A percentile compares a stretch with the other conserved stretches of the same genome.
phyloP scores from a whole-genome alignment of 768 basidiomycete species.

The Podaxis carcinomalis region DNA sequence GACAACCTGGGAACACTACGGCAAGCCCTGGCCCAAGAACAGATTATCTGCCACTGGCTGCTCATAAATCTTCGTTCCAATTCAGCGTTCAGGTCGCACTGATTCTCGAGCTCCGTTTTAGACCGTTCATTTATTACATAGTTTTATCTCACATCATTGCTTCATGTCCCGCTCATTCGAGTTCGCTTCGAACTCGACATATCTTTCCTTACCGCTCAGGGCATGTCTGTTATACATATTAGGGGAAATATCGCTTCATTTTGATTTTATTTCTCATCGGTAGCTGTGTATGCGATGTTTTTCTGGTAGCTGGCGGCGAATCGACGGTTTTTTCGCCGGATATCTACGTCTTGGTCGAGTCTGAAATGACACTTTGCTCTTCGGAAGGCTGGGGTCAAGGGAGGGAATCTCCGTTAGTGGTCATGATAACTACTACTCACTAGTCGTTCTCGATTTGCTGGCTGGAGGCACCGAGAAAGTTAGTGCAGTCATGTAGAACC shows the following conservation, averaged over 20 bases:
- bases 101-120: background rate
- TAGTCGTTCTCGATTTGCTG: constrained; percentile 6
- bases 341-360: background rate
- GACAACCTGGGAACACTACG: constrained; percentile 40
- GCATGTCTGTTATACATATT: background rate
- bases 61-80: background rate
- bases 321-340: background rate
- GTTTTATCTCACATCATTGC: background rate
- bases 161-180: background rate
- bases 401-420: background rate
- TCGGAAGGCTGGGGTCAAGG: background rate
- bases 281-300: background rate
- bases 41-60: constrained; percentile 18
- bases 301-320: background rate
- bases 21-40: constrained; percentile 56
- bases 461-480: background rate
- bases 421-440: background rate
- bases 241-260: background rate
- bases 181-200: background rate
- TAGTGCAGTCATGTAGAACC: background rate
- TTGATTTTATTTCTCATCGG: background rate
- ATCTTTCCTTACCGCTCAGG: background rate
- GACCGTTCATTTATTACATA: background rate
- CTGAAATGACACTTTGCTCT: background rate
- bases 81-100: background rate